These are phyloP conservation scores for Lipomyces yarrowii DNA, from an alignment of 1,139 yeast species.

Conservation along the genomic window DNA sequence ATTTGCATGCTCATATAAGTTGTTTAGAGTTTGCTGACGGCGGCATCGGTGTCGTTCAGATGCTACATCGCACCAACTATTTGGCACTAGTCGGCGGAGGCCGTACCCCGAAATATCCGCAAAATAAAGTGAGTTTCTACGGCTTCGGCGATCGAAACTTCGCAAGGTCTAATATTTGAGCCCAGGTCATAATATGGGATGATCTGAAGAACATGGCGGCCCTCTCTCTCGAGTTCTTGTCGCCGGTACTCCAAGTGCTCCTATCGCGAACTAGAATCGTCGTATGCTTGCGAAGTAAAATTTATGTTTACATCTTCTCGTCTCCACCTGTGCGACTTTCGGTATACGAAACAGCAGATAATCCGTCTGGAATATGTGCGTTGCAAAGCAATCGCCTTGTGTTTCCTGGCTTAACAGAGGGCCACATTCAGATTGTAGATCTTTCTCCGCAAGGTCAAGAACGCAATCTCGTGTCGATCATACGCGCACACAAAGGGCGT, in stretches of 20 bases:
- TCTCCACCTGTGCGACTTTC: constrained; percentile 74
- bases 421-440: constrained; percentile 80
- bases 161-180: not conserved
- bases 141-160: not conserved
- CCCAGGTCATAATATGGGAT: constrained; percentile 73
- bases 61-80: constrained; percentile 90
- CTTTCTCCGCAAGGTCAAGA: constrained; percentile 60
- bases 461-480: constrained; percentile 64
- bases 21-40: constrained; percentile 42
- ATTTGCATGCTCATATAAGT: not conserved
- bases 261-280: constrained; percentile 75
- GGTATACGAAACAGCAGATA: constrained; percentile 70
- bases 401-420: constrained; percentile 62
- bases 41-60: constrained; percentile 75
- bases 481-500: constrained; percentile 79
- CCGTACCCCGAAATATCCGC: constrained; percentile 70
- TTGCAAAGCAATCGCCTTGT: constrained; percentile 60
- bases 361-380: constrained; percentile 70
- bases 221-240: constrained; percentile 71
- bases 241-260: constrained; percentile 72
- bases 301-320: constrained; percentile 76
- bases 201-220: constrained; percentile 79
- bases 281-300: constrained; percentile 66
- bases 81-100: constrained; percentile 92
- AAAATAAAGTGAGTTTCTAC: constrained; percentile 56